phyloP scores from a whole-genome alignment of 116 monocot species.

The Dioscorea cayenensis region DNA sequence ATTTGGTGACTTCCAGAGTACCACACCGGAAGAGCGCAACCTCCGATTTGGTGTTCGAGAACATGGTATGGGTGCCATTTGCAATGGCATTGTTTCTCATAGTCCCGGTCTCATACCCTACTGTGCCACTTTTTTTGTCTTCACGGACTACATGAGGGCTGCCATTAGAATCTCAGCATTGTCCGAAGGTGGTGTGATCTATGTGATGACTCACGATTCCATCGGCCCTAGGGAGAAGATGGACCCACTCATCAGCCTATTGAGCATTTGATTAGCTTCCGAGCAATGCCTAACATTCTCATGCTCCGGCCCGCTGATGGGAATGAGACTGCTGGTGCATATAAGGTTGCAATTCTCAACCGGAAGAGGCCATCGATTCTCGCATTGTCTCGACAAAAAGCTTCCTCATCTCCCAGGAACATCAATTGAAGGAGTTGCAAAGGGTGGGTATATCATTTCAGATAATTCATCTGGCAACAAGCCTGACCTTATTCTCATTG shows the following conservation, averaged over 20 bases:
- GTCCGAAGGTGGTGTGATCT: conserved; percentile 73
- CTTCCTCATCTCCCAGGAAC: conserved; percentile 87
- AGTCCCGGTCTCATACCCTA: conserved; percentile 89
- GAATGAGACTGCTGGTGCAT: conserved; percentile 84
- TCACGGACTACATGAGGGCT: conserved; percentile 98
- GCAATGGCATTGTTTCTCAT: conserved; percentile 93
- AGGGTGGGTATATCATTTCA: conserved; percentile 92
- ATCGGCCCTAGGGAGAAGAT: conserved; percentile 92
- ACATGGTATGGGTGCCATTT: conserved; percentile 96
- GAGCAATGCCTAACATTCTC: conserved; percentile 92
- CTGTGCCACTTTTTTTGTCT: conserved; percentile 99
- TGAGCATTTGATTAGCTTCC: conserved; percentile 82
- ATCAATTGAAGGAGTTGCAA: conserved; percentile 83
- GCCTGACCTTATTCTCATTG: conserved; percentile 71
- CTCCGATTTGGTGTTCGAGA: conserved; percentile 93
- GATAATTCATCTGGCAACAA: conserved; percentile 82
- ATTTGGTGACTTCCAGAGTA: conserved; percentile 94
- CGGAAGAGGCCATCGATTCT: conserved; percentile 82
- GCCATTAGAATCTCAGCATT: conserved; percentile 92
- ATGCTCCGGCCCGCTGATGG: conserved; percentile 95
- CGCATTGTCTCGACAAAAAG: conserved; percentile 91
- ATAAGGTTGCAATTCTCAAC: conserved; percentile 78
- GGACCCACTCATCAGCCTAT: conserved; percentile 97
- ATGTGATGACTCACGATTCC: conserved; percentile 98
- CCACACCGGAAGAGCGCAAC: conserved; percentile 85